phyloP scores from a whole-genome alignment of 306 rosid genomes.

The Glycine soja region DNA sequence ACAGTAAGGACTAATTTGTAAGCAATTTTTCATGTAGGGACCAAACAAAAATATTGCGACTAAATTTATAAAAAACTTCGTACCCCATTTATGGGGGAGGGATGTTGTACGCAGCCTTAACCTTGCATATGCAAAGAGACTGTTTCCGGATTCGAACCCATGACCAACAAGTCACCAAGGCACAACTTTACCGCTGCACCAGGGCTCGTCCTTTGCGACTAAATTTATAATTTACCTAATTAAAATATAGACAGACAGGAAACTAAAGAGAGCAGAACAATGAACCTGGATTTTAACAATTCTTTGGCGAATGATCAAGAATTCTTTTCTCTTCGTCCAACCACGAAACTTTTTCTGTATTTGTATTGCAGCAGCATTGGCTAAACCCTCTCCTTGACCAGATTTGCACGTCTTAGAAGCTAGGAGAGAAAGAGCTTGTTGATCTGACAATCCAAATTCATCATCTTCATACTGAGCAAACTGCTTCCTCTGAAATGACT shows the following conservation, averaged over 20 bases:
- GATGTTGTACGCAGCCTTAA: no score
- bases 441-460: constrained; percentile 62
- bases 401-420: constrained; percentile 62
- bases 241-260: neutral
- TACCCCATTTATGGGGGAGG: no score
- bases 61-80: neutral
- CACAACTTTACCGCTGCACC: no score
- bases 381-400: constrained; percentile 57
- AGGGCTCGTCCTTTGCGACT: no score
- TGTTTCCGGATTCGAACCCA: no score
- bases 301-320: constrained; percentile 78
- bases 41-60: neutral
- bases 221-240: neutral
- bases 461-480: constrained; percentile 60
- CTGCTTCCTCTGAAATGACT: constrained; percentile 77
- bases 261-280: constrained; percentile 32
- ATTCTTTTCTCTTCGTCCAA: constrained; percentile 91
- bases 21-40: neutral
- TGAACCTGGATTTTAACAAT: constrained; percentile 89
- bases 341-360: constrained; percentile 96
- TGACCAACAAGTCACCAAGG: no score
- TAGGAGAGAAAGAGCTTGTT: constrained; percentile 61
- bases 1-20: neutral
- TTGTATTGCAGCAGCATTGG: constrained; percentile 69
- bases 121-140: no score